A percentile compares a stretch with the other conserved stretches of the same genome.
Conservation (phyloP, 208 protist species). For the Crithidia mellificae region DNA sequence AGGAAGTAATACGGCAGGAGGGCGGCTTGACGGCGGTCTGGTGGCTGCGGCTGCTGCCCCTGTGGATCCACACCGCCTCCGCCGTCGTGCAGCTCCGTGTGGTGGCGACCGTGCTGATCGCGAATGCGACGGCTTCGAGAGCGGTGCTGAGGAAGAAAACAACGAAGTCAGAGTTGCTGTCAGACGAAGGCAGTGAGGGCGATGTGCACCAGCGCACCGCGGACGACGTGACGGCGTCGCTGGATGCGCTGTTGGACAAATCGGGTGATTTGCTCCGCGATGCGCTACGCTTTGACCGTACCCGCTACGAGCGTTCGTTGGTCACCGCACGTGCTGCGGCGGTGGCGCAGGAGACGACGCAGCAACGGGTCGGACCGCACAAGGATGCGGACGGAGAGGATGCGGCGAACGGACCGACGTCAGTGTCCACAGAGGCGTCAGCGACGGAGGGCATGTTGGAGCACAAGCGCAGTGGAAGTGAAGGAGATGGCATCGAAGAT, state of each 20-base stretch:
- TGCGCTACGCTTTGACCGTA: constrained; percentile 30
- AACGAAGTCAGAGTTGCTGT: not conserved
- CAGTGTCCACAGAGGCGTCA: no score
- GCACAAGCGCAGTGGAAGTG: not conserved
- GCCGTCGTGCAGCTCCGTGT: constrained; percentile 24
- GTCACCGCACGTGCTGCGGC: not conserved
- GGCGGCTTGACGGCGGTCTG: constrained; percentile 38
- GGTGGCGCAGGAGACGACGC: no score
- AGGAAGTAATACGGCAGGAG: constrained; percentile 33
- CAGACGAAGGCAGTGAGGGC: not conserved
- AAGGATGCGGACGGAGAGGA: no score
- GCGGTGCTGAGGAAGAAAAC: no score
- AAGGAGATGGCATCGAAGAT: not conserved
- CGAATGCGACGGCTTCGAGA: not conserved
- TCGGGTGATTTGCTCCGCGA: constrained; percentile 17
- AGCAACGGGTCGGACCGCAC: no score
- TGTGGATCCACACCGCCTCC: constrained; percentile 25
- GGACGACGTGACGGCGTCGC: constrained; percentile 4
- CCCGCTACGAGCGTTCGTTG: constrained; percentile 29
- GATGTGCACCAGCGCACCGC: constrained; percentile 3
- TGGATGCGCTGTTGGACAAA: constrained; percentile 21
- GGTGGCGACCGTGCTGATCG: not conserved
- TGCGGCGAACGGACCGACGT: no score
- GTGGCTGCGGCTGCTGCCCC: constrained; percentile 38
- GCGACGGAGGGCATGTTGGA: no score